phyloP scores from a whole-genome alignment of 108 stramenopile species.

The Seminavis robusta region DNA sequence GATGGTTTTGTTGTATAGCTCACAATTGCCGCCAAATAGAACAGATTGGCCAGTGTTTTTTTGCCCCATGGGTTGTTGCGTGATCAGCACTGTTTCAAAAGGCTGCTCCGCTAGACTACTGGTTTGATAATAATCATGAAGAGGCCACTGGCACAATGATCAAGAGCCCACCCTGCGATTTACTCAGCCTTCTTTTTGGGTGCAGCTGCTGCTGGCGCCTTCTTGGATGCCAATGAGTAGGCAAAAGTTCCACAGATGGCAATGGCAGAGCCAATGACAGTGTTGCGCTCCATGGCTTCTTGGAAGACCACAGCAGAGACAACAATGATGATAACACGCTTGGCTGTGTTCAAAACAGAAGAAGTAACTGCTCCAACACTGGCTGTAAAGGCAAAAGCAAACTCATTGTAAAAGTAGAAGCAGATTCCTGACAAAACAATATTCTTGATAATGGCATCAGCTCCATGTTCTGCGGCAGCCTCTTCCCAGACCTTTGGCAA shows the following conservation, averaged over 20 bases:
- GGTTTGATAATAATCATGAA: too few species aligned
- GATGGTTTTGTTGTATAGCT: too few species aligned
- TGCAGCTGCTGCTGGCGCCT: conserved; percentile 15
- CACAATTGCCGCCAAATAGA: too few species aligned
- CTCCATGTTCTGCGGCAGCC: conserved; percentile 53
- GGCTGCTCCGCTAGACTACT: too few species aligned
- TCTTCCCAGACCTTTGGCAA: conserved; percentile 55
- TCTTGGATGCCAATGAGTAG: conserved; percentile 60
- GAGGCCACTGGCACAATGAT: too few species aligned
- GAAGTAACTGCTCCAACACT: conserved; percentile 73
- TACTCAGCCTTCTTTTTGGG: conserved; percentile 50
- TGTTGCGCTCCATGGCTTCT: conserved; percentile 87
- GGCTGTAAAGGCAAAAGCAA: conserved; percentile 89
- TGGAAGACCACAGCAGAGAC: conserved; percentile 76
- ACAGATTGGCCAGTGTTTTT: too few species aligned
- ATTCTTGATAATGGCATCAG: conserved; percentile 52
- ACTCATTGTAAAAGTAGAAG: conserved; percentile 96
- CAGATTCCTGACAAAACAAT: conserved; percentile 83
- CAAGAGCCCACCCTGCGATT: too few species aligned
- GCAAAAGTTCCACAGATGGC: conserved; percentile 85
- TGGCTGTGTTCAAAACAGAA: conserved; percentile 87
- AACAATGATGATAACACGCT: conserved; percentile 89
- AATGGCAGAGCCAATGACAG: conserved; percentile 81
- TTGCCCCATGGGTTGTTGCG: too few species aligned
- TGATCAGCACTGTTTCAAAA: too few species aligned